Evolutionary conservation across 306 rosid species (phyloP), one percentile per base, ranked within the genome.

Genomic region (Dalbergia cochinchinensis): DNA sequence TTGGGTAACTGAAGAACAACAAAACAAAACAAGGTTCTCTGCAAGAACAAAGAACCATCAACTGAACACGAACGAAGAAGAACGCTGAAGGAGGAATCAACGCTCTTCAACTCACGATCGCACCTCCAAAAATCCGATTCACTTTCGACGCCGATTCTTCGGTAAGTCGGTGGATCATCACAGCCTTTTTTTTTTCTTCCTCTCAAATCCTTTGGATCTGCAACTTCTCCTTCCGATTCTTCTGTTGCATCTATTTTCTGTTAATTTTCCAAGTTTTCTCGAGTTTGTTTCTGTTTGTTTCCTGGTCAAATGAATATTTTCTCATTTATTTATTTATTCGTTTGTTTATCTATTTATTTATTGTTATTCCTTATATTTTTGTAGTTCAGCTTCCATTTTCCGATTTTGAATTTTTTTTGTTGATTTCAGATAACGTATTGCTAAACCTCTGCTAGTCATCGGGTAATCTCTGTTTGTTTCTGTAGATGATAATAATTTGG

Each of bases 101-200:
- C 11, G 75, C 20, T 18, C 39, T 61, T 18, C 34, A 50, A 47
- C 72, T 71, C 41, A 6, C 60, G 41, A 37, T 54, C 60, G 60
- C 60, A 6, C 60, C 60, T 54, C 26, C 0, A 7, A n/a, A 9
- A 5, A n/a, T 18, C 9, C 60, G 11, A 47, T 44, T n/a, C 63
- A 44, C 69, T 26, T 48, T 50, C 78, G 86, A 87, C 39, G 72
- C 65, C 76, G 66, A 74, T 77, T 79, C 62, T 66, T 66, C 73
- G 77, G 90, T 87, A 84, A 87, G 87, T 84, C 84, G 90, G 84
- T 74, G 82, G 82, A 86, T 73, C 66, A 71, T 63, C 84, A 8
- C 57, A 65, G 19, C 51, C 58, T 20, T 64, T 51, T 19, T 3
- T 72, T 26, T 9, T 12, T 54, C 20, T 54, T 44, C 62, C 42